Evolutionary conservation across 495 filamentous ascomycete species (phyloP).

Genomic region (Podospora didyma): DNA sequence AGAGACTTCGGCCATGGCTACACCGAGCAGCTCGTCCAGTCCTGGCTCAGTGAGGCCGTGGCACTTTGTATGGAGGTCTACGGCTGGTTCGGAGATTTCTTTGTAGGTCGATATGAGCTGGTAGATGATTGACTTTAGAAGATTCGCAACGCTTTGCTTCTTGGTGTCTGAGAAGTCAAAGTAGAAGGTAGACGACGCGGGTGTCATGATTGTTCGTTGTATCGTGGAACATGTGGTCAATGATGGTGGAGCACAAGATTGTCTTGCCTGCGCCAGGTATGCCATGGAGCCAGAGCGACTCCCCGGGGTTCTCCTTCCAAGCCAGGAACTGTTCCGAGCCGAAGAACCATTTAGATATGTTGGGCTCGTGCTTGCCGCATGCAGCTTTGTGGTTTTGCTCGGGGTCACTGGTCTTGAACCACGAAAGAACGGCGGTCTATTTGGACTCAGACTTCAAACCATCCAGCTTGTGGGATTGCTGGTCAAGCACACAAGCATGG

Average conservation of each 20-base stretch:
- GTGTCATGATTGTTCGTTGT: background rate
- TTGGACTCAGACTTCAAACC: background rate
- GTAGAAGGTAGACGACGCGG: background rate
- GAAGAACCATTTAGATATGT: background rate
- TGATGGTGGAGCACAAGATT: background rate
- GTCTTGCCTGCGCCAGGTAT: background rate
- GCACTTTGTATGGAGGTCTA: background rate
- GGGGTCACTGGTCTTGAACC: background rate
- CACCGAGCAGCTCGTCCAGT: background rate
- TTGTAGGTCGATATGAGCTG: background rate
- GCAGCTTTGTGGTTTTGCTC: background rate
- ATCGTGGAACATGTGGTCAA: background rate
- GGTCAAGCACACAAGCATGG: background rate
- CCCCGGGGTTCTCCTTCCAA: background rate
- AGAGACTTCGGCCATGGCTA: background rate
- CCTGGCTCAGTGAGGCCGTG: background rate
- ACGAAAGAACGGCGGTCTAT: background rate
- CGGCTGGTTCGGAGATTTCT: background rate
- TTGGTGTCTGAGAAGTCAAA: background rate
- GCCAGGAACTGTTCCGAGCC: background rate
- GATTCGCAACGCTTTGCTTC: background rate
- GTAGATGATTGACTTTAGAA: background rate
- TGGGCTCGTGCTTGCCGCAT: background rate
- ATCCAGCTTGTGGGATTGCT: background rate
- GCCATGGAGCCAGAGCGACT: background rate